These are phyloP conservation scores for Echria macrotheca DNA, from an alignment of 495 filamentous ascomycete genomes.

Conservation along the genomic window DNA sequence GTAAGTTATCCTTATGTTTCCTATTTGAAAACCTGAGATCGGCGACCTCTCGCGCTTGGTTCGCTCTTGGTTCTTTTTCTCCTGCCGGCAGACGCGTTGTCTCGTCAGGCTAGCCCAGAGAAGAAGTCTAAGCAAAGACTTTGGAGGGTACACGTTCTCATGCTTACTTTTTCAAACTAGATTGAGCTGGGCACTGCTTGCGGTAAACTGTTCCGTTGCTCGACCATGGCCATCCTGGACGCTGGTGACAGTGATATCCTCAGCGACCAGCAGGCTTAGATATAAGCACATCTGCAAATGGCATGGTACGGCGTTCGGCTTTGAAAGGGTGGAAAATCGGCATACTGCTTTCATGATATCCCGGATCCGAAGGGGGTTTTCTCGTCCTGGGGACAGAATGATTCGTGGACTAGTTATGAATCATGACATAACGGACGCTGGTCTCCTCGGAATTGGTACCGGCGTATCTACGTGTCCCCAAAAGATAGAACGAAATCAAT, in stretches of 20 bases:
- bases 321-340: slow-evolving; percentile 17
- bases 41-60: too few relatives aligned
- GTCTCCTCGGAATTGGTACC: background rate
- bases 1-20: slow-evolving; percentile 53
- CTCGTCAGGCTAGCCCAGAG: slow-evolving; percentile 55
- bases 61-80: slow-evolving; percentile 10
- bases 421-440: slow-evolving; percentile 18
- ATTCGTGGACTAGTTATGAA: slow-evolving; percentile 23
- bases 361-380: slow-evolving; percentile 14
- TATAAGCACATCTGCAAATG: slow-evolving; percentile 18
- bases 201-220: slow-evolving; percentile 58
- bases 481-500: slow-evolving; percentile 4
- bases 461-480: background rate
- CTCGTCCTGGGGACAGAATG: slow-evolving; percentile 14
- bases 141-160: slow-evolving; percentile 72
- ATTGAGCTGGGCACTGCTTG: slow-evolving; percentile 90
- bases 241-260: slow-evolving; percentile 98
- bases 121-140: slow-evolving; percentile 68
- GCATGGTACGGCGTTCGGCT: slow-evolving; percentile 40
- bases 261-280: slow-evolving; percentile 57
- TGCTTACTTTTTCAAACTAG: slow-evolving; percentile 46
- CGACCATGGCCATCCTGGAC: slow-evolving; percentile 91
- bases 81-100: slow-evolving; percentile 10
- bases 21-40: slow-evolving; percentile 13
- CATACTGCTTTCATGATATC: slow-evolving; percentile 24